These are phyloP conservation scores for Coemansia sp. DNA, from an alignment of 192 early-diverging fungal species.

Conservation along the genomic window DNA sequence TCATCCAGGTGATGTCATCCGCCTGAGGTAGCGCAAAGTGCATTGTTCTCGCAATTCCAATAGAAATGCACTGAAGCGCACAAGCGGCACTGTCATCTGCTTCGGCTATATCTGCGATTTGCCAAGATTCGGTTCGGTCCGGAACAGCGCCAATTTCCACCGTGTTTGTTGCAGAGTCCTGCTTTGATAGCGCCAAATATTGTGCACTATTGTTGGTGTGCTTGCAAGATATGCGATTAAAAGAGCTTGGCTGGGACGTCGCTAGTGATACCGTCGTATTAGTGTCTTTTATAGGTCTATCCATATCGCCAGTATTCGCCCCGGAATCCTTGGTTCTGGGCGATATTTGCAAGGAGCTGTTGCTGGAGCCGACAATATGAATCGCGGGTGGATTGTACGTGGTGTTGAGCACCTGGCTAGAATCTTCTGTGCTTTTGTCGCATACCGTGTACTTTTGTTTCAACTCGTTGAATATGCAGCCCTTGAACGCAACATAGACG, in stretches of 20 bases:
- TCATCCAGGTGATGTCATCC: constrained; percentile 5
- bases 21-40: constrained; percentile 17
- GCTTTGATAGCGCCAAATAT: background rate
- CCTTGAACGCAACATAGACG: constrained; percentile 39
- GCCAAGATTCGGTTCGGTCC: background rate
- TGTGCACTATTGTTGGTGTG: background rate
- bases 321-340: background rate
- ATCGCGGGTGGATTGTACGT: background rate
- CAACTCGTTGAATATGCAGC: constrained; percentile 13
- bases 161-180: background rate
- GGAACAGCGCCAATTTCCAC: background rate
- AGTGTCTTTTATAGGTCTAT: background rate
- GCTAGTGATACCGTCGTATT: background rate
- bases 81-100: too few species aligned
- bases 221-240: background rate
- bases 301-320: background rate
- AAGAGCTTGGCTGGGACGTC: background rate
- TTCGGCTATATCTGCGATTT: background rate
- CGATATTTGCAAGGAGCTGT: background rate
- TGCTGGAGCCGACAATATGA: background rate
- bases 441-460: background rate
- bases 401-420: background rate
- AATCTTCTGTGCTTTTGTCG: background rate
- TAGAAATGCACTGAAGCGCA: constrained; percentile 7
- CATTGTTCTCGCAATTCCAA: constrained; percentile 30